These are phyloP conservation scores for Xylariaceae sp. DNA, from an alignment of 2,329 filamentous ascomycete genomes.

Conservation along the genomic window DNA sequence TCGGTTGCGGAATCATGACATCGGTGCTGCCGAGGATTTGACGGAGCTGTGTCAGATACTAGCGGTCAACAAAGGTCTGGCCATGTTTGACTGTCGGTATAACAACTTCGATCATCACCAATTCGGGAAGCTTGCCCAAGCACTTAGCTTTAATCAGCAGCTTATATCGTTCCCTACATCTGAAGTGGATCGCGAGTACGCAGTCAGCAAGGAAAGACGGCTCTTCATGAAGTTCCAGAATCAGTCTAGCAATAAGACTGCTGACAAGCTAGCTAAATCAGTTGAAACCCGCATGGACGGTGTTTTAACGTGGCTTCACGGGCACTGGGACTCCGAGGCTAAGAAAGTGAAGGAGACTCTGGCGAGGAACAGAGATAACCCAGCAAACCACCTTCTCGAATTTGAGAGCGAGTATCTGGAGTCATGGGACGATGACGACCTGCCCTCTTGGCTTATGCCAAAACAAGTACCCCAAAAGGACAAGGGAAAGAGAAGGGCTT, in stretches of 20 bases:
- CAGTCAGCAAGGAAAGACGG: slow-evolving; percentile 36
- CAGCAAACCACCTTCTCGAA: slow-evolving; percentile 28
- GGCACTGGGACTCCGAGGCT: slow-evolving; percentile 37
- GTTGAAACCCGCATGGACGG: slow-evolving; percentile 36
- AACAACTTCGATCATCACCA: slow-evolving; percentile 57
- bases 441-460: slow-evolving; percentile 33
- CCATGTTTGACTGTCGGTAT: slow-evolving; percentile 60
- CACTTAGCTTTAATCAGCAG: slow-evolving; percentile 37
- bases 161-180: slow-evolving; percentile 42
- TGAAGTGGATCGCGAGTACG: slow-evolving; percentile 35
- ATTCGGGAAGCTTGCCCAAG: slow-evolving; percentile 38
- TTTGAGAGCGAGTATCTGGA: slow-evolving; percentile 36
- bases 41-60: slow-evolving; percentile 56
- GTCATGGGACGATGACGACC: slow-evolving; percentile 37
- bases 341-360: slow-evolving; percentile 31
- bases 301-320: slow-evolving; percentile 33
- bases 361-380: slow-evolving; percentile 32
- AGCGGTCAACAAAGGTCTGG: slow-evolving; percentile 53
- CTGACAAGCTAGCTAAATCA: slow-evolving; percentile 33
- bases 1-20: slow-evolving; percentile 62
- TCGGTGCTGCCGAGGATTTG: slow-evolving; percentile 48
- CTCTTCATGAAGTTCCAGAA: slow-evolving; percentile 29
- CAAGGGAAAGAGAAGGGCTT: slow-evolving; percentile 18
- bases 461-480: slow-evolving; percentile 8
- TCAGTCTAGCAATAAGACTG: slow-evolving; percentile 23